Evolutionary conservation across 2,329 filamentous ascomycete genomes (phyloP).

Genomic region (Conoideocrella luteorostrata): DNA sequence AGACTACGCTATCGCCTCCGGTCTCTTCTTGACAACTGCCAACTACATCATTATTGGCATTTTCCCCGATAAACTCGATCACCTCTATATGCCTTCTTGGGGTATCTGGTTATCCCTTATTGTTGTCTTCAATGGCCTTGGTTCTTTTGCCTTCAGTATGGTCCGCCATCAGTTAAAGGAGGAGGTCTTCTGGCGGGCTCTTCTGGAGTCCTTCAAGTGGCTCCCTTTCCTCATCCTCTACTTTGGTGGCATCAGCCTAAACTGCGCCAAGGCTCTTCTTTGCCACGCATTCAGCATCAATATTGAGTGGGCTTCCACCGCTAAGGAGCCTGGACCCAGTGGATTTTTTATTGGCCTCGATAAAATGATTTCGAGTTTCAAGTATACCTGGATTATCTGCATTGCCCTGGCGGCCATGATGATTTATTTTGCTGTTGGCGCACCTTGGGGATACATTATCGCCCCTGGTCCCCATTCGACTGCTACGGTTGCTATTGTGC

Average conservation of each 20-base stretch:
- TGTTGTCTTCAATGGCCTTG: constrained; percentile 19
- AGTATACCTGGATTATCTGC: constrained; percentile 27
- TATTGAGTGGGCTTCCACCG: constrained; percentile 23
- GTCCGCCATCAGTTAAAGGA: constrained; percentile 20
- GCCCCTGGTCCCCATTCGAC: constrained; percentile 17
- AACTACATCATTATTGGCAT: constrained; percentile 73
- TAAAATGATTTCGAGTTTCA: constrained; percentile 39
- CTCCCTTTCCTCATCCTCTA: constrained; percentile 22
- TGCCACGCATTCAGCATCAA: constrained; percentile 21
- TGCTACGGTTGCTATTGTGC: constrained; percentile 19
- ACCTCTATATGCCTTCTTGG: constrained; percentile 62
- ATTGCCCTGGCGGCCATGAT: constrained; percentile 17
- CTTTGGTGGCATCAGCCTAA: constrained; percentile 23
- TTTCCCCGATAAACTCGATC: constrained; percentile 59
- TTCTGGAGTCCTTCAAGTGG: constrained; percentile 20
- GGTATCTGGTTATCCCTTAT: constrained; percentile 48
- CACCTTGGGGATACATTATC: constrained; percentile 20
- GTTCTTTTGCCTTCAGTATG: constrained; percentile 18
- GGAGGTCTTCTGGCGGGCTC: constrained; percentile 19
- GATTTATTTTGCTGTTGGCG: constrained; percentile 20
- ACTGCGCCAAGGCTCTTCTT: constrained; percentile 21
- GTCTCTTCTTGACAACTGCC: constrained; percentile 56
- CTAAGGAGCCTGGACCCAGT: constrained; percentile 21
- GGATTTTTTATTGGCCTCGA: constrained; percentile 27
- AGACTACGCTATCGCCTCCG: constrained; percentile 61